phyloP scores from a whole-genome alignment of 2,329 filamentous ascomycete species.

The Aspergillus clavatus region DNA sequence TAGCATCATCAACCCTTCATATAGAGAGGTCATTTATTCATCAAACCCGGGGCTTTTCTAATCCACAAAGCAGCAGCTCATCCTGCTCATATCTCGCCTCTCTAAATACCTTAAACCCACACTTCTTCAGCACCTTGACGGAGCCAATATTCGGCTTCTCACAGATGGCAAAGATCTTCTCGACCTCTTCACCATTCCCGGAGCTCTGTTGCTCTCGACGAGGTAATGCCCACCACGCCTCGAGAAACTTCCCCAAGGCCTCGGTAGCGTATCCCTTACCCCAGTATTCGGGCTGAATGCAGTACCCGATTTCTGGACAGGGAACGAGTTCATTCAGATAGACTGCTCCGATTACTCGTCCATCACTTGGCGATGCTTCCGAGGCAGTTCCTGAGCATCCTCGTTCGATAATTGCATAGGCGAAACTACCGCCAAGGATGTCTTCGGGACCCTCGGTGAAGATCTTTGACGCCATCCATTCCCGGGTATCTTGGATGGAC shows the following conservation, averaged over 20 bases:
- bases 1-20: too few relatives aligned
- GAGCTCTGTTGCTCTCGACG: not conserved
- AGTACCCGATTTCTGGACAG: conserved; percentile 23
- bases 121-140: conserved; percentile 19
- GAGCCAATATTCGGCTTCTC: conserved; percentile 17
- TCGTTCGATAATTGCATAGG: conserved; percentile 17
- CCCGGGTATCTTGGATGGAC: conserved; percentile 18
- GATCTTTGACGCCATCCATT: conserved; percentile 21
- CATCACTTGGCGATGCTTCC: not conserved
- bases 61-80: conserved; percentile 2
- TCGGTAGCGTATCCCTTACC: conserved; percentile 27
- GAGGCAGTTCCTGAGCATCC: not conserved
- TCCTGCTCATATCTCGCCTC: conserved; percentile 7
- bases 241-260: conserved; percentile 18
- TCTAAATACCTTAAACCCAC: conserved; percentile 13
- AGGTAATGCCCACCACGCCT: conserved; percentile 23
- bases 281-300: conserved; percentile 21
- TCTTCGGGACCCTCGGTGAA: conserved; percentile 16
- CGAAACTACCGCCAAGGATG: conserved; percentile 19
- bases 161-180: conserved; percentile 19
- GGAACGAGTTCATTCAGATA: conserved; percentile 18
- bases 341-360: conserved; percentile 15
- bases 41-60: not conserved
- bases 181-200: not conserved
- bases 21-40: too few relatives aligned